Conservation (phyloP, 352 stramenopile genomes). For the Phytophthora podocarpi region DNA sequence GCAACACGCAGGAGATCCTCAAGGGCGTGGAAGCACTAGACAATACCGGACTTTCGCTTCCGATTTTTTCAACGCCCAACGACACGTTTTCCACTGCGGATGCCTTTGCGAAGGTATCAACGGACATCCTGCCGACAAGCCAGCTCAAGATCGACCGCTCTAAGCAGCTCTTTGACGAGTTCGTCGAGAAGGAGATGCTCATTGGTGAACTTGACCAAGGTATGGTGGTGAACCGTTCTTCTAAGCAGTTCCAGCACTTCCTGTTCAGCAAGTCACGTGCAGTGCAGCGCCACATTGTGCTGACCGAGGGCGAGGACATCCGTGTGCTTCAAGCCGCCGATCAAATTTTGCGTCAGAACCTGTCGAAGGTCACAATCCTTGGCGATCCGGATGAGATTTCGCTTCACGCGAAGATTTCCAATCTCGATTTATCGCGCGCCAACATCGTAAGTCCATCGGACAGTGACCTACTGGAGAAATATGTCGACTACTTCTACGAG, state of each 20-base stretch:
- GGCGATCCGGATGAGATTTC: conserved; percentile 73
- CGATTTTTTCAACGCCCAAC: conserved; percentile 68
- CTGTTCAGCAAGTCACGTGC: conserved; percentile 78
- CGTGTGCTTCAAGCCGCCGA: conserved; percentile 81
- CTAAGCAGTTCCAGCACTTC: conserved; percentile 89
- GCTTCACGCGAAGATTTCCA: conserved; percentile 66
- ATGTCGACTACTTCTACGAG: conserved; percentile 66
- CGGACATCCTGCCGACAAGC: conserved; percentile 73
- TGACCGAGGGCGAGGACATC: conserved; percentile 85
- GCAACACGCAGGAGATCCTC: conserved; percentile 75
- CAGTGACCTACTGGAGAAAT: conserved; percentile 56
- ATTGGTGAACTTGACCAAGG: conserved; percentile 70
- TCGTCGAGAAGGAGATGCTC: conserved; percentile 67
- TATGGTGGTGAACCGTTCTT: conserved; percentile 65
- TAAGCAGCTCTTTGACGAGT: conserved; percentile 66
- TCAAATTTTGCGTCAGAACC: conserved; percentile 64
- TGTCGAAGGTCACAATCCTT: conserved; percentile 82
- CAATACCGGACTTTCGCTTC: conserved; percentile 72
- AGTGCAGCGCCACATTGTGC: conserved; percentile 80
- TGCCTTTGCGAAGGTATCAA: conserved; percentile 61
- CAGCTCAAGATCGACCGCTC: conserved; percentile 73
- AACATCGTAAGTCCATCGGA: conserved; percentile 66
- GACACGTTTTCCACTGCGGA: conserved; percentile 72
- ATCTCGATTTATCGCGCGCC: conserved; percentile 61
- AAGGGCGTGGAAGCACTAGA: conserved; percentile 70